Evolutionary conservation across 148 eudicot species (phyloP), one percentile per base, ranked within the genome.

Genomic region (Rhododendron ovatum): DNA sequence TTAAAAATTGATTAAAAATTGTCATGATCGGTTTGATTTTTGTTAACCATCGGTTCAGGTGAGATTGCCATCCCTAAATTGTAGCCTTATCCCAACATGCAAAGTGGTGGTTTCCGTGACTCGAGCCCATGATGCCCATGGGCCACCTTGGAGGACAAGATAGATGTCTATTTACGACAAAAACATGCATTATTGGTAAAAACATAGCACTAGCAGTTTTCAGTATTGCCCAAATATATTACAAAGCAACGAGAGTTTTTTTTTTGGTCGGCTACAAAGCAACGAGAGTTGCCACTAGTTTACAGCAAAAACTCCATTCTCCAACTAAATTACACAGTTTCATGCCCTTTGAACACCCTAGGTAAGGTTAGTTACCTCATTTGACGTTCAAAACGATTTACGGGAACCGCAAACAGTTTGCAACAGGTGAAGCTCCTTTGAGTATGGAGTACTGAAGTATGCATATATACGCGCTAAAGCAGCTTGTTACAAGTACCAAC

Each of bases 401-500:
- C 10, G 17, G 47, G 24, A 43, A 24, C 26, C 20, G 24, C 14
- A 22, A 35, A 35, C 47, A 39, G 84, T 45, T 35, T 18, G 81
- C 53, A 39, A 81, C 24, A 28, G 15, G 33, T 83, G 35, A 22
- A 41, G 37, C 37, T 24, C 28, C 75, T 65, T 83, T 3, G 30
- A 35, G 41, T 41, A 43, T n/a, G 28, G 53, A 37, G 67, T 57
- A 39, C 35, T 18, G 78, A 85, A 37, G 53, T 75, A 30, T 8
- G 8, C 50, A 85, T 18, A 82, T 88, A 71, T 5, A 71, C 39
- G 41, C 91, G 91, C 90, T 92, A 89, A 6, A 96, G 96, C 87
- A 96, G 98, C 94, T 92, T 95, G 89, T 95, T 94, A 87, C 99
- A 96, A 84, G 99, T 92, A 84, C 96, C 89, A 86, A 93, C 98